Evolutionary conservation across 2,329 filamentous ascomycete species (phyloP).

Genomic region (Calonectria crousiana): DNA sequence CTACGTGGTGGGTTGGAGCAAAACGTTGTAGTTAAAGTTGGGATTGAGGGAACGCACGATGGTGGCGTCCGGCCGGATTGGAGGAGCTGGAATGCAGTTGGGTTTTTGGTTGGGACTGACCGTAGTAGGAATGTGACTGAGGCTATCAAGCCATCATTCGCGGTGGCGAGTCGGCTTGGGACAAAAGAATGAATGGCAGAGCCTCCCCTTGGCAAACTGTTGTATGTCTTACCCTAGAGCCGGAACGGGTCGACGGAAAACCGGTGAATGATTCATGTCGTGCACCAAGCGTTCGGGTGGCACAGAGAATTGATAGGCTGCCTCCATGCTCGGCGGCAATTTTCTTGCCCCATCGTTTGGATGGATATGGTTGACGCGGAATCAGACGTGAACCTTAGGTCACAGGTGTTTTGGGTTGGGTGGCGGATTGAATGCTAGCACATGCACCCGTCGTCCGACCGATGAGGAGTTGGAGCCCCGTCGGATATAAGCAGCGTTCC

Average conservation of each 20-base stretch:
- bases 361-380: not conserved
- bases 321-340: not conserved
- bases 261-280: conserved; percentile 11
- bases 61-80: conserved; percentile 30
- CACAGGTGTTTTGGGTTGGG: not conserved
- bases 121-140: conserved; percentile 40
- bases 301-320: not conserved
- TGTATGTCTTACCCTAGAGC: conserved; percentile 17
- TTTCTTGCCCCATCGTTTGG: not conserved
- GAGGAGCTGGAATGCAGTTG: conserved; percentile 35
- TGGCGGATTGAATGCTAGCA: not conserved
- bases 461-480: not conserved
- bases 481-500: conserved; percentile 16
- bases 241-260: not conserved
- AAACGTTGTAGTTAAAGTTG: conserved; percentile 37
- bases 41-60: conserved; percentile 27
- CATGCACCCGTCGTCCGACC: not conserved
- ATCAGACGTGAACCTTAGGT: not conserved
- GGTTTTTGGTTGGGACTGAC: conserved; percentile 19
- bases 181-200: not conserved
- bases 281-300: not conserved
- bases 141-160: conserved; percentile 27
- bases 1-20: conserved; percentile 28
- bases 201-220: conserved; percentile 11
- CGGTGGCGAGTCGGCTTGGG: conserved; percentile 5